Evolutionary conservation across 495 filamentous ascomycete genomes (phyloP).

Genomic region (Neohortaea acidophila): DNA sequence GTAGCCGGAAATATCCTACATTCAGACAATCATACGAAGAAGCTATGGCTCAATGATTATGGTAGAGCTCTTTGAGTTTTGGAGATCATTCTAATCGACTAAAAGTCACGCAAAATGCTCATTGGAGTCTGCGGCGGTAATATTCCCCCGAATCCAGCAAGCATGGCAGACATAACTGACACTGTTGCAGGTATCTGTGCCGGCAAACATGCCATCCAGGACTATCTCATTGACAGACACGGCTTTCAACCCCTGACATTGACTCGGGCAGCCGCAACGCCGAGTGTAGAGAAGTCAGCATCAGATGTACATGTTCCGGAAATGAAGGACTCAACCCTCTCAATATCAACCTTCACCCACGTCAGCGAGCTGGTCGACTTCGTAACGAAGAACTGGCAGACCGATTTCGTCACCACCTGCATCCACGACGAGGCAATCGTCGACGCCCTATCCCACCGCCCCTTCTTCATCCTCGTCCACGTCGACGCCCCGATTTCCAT

Average conservation of each 20-base stretch:
- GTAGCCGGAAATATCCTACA: too few relatives aligned
- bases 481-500: constrained; percentile 76
- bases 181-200: constrained; percentile 59
- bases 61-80: too few relatives aligned
- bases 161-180: constrained; percentile 15
- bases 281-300: constrained; percentile 20
- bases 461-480: constrained; percentile 84
- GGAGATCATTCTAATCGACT: too few relatives aligned
- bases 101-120: too few relatives aligned
- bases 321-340: neutral
- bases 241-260: constrained; percentile 51
- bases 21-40: too few relatives aligned
- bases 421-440: constrained; percentile 53
- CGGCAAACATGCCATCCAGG: constrained; percentile 72
- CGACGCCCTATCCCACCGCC: constrained; percentile 57
- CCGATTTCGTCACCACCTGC: constrained; percentile 69
- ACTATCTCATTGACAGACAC: constrained; percentile 63
- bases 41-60: too few relatives aligned
- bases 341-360: constrained; percentile 35
- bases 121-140: constrained; percentile 86
- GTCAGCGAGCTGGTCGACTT: constrained; percentile 58
- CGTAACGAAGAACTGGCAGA: constrained; percentile 70
- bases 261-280: constrained; percentile 15
- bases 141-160: too few relatives aligned
- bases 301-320: constrained; percentile 19